Conservation (phyloP, 805 yeast genomes). For the Isabelozyma rhagii region DNA sequence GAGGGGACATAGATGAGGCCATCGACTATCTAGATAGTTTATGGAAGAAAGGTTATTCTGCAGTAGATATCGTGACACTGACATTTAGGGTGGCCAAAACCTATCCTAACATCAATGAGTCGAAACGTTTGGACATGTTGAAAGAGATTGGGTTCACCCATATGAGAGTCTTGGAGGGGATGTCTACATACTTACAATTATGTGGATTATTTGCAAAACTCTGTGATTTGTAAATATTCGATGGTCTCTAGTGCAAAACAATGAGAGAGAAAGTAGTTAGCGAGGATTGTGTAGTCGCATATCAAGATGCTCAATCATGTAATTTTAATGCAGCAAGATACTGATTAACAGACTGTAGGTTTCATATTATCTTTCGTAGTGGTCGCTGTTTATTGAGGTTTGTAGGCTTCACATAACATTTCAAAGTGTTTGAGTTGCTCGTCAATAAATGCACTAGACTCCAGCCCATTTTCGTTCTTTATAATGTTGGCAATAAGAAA, state of each 20-base stretch:
- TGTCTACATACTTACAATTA: conserved; percentile 79
- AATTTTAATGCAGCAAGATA: background rate
- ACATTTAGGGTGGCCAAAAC: conserved; percentile 85
- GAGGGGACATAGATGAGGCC: conserved; percentile 57
- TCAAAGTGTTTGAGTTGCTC: conserved; percentile 40
- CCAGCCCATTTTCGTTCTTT: conserved; percentile 28
- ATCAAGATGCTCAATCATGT: background rate
- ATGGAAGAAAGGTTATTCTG: conserved; percentile 90
- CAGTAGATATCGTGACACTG: conserved; percentile 88
- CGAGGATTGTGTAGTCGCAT: no score
- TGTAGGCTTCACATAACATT: conserved; percentile 38
- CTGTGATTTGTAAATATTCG: conserved; percentile 20
- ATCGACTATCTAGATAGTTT: conserved; percentile 60
- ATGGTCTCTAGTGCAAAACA: no score
- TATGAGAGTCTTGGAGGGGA: conserved; percentile 92
- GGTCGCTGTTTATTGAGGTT: conserved; percentile 3
- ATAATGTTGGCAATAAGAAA: conserved; percentile 59
- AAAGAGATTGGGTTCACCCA: conserved; percentile 88
- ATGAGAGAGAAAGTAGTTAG: background rate
- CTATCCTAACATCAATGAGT: conserved; percentile 65
- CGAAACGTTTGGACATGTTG: conserved; percentile 68
- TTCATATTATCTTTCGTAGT: no score
- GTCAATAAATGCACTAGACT: conserved; percentile 19
- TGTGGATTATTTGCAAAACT: conserved; percentile 75
- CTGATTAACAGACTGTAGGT: background rate